Evolutionary conservation across 805 yeast genomes (phyloP), one percentile per base, ranked within the genome.

Genomic region (Metschnikowia continentalis): DNA sequence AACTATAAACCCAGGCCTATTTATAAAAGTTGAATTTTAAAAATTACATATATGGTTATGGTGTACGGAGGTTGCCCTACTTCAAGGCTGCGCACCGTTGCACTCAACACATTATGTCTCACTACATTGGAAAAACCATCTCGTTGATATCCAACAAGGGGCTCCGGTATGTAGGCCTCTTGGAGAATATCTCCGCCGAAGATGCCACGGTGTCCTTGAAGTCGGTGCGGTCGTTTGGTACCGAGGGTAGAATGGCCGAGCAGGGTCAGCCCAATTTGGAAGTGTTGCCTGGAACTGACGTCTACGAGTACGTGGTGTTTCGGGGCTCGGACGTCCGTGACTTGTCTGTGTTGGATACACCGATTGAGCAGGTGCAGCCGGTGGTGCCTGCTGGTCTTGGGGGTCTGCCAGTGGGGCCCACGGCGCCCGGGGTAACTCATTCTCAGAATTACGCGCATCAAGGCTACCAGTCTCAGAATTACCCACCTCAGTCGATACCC

Each of bases 271-370:
- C 88, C 3, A 72, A 77, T 14, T 76, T 79, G 55, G 95, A 89
- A 66, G 83, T 90, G 38, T 78, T 81, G 50, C 86, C 95, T 6
- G 84, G 88, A 17, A 69, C 75, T n/a, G 82, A 77, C 40, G 77
- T 85, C 14, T 88, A 82, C 68, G 91, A 88, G 26, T 80, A 79
- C 51, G 89, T 94, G 47, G 88, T 86, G 49, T 87, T 94, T 67
- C 82, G 91, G 59, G 99, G 99, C 36, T 81, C 88, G 23, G 97
- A 92, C 61, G 97, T 94, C 20, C 87, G 88, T 70, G 96, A 88
- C 62, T 77, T 94, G 67, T 82, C 83, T 58, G 94, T 94, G 49
- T 76, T 92, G 62, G 97, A 90, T 55, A 76, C 76, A 35, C 82
- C 84, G 3, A 71, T 84, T 52, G 84, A 82, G 39, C 81, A 81